Percentiles rank a stretch among this genome's conserved stretches.
These are phyloP conservation scores for Diutina sp. DNA, from an alignment of 1,139 yeast species.

Conservation along the genomic window DNA sequence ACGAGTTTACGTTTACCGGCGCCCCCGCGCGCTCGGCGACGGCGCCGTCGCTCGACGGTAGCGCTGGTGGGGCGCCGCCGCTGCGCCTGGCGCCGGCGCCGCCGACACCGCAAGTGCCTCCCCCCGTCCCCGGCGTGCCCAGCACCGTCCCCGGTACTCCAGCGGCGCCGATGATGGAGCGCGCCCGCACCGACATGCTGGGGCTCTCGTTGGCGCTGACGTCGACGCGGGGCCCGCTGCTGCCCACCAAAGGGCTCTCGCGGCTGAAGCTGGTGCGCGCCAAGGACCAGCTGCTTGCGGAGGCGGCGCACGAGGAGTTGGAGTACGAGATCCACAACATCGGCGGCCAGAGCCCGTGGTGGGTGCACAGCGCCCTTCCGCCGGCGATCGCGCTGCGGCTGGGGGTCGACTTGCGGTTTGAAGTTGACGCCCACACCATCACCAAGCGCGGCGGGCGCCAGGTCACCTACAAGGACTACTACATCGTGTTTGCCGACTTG, in stretches of 20 bases:
- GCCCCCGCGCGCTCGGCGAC: not conserved
- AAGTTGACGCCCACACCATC: conserved; percentile 48
- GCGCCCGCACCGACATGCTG: not conserved
- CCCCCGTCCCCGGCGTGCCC: not conserved
- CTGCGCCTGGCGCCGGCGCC: not conserved
- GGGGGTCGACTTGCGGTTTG: conserved; percentile 42
- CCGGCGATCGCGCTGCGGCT: conserved; percentile 30
- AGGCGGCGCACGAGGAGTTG: conserved; percentile 12
- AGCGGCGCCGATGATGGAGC: not conserved
- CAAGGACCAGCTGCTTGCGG: conserved; percentile 12
- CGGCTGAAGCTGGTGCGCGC: conserved; percentile 2
- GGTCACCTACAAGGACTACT: conserved; percentile 49
- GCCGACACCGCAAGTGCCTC: not conserved
- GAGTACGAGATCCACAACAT: conserved; percentile 22
- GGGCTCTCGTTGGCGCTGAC: not conserved
- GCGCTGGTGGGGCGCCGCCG: not conserved
- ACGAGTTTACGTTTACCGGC: not conserved
- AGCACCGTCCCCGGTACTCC: not conserved
- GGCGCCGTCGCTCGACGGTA: not conserved
- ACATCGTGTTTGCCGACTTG: conserved; percentile 61
- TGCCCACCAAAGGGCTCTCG: not conserved
- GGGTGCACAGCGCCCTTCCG: conserved; percentile 53
- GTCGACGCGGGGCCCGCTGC: not conserved
- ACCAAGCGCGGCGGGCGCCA: conserved; percentile 44
- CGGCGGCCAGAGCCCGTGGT: conserved; percentile 40